These are phyloP conservation scores for Postia placenta DNA, from an alignment of 768 basidiomycete species.

Conservation along the genomic window DNA sequence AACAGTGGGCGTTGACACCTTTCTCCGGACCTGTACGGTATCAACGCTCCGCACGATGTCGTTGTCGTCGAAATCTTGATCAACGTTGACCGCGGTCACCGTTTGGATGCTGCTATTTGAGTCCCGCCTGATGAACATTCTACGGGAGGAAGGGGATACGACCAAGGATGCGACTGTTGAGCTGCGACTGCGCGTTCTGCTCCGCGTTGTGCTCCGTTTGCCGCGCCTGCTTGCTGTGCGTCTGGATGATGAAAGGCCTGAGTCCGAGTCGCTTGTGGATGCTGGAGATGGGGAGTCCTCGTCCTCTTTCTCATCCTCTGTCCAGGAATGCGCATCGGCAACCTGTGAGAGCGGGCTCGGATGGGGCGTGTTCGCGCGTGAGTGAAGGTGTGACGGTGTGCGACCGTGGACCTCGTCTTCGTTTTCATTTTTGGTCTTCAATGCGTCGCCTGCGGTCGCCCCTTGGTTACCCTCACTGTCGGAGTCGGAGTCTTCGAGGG, in stretches of 20 bases:
- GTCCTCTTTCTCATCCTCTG: conserved; percentile 43
- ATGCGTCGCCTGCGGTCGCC: conserved; percentile 20
- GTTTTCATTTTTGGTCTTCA: conserved; percentile 28
- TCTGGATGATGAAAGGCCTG: conserved; percentile 27
- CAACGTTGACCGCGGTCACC: conserved; percentile 51
- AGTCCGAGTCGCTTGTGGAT: conserved; percentile 56
- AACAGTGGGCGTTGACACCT: background rate
- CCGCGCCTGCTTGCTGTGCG: background rate
- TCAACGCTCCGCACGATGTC: conserved; percentile 13
- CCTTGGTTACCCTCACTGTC: conserved; percentile 28
- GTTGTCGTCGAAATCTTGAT: conserved; percentile 23
- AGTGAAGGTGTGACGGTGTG: conserved; percentile 11
- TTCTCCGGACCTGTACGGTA: conserved; percentile 12
- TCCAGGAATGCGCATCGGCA: conserved; percentile 46
- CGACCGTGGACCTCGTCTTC: conserved; percentile 15
- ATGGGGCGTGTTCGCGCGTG: conserved; percentile 27
- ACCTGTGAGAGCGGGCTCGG: conserved; percentile 66
- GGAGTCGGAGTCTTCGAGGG: conserved; percentile 74
- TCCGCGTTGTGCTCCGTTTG: conserved; percentile 13
- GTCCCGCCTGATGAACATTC: conserved; percentile 35
- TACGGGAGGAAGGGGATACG: conserved; percentile 28
- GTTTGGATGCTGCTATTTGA: conserved; percentile 70
- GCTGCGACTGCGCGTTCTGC: conserved; percentile 48
- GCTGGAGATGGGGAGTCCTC: conserved; percentile 44
- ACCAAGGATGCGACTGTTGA: conserved; percentile 62